Evolutionary conservation across 352 stramenopile species (phyloP).

Genomic region (Aphanomyces cochlioides): DNA sequence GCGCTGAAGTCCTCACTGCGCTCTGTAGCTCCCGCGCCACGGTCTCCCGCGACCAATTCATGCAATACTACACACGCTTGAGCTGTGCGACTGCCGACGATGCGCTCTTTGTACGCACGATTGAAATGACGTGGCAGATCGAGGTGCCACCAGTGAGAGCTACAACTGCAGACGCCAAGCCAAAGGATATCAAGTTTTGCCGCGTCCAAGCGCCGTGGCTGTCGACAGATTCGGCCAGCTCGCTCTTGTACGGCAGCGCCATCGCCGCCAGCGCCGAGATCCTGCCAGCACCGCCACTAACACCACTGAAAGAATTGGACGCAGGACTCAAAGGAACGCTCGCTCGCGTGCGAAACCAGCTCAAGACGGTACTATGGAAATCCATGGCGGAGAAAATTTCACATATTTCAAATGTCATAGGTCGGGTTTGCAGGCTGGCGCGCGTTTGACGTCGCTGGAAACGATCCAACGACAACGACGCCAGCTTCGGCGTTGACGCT

Average conservation of each 20-base stretch:
- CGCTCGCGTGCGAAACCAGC: slow-evolving; percentile 7
- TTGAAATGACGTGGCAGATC: slow-evolving; percentile 1
- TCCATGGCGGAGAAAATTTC: neutral
- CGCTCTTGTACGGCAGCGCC: slow-evolving; percentile 7
- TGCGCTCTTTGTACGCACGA: neutral
- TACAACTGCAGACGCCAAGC: neutral
- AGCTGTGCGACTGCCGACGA: slow-evolving; percentile 11
- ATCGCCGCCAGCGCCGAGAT: neutral
- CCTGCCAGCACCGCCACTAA: neutral
- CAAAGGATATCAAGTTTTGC: neutral
- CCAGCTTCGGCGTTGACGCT: neutral
- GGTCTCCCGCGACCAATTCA: slow-evolving; percentile 4
- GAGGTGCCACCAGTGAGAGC: neutral
- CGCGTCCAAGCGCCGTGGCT: slow-evolving; percentile 12
- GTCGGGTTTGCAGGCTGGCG: neutral
- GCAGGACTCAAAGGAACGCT: slow-evolving; percentile 6
- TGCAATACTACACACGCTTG: slow-evolving; percentile 10
- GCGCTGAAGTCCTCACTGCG: slow-evolving; percentile 39
- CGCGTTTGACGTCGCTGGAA: neutral
- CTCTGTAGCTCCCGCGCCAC: neutral
- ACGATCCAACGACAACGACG: too few relatives aligned
- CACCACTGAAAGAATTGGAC: slow-evolving; percentile 4
- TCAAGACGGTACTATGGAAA: slow-evolving; percentile 1
- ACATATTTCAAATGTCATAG: slow-evolving; percentile 1
- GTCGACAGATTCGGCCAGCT: slow-evolving; percentile 19